A percentile compares a stretch with the other conserved stretches of the same genome.
Conservation (phyloP, 768 basidiomycete species). For the Cystofilobasidium capitatum region DNA sequence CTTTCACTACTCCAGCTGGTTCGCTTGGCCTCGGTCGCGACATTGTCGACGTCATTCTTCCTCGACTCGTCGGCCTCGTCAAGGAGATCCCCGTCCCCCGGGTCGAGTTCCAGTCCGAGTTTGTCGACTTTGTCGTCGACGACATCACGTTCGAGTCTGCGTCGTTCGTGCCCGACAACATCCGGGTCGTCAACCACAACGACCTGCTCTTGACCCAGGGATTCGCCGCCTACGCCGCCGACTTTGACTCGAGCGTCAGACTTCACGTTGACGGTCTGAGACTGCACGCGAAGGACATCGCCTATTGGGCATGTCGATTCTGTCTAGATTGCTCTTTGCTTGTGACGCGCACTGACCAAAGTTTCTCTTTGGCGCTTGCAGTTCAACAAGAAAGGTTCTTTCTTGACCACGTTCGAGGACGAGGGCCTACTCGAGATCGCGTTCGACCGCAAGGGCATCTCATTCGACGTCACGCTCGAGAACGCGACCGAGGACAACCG, state of each 20-base stretch:
- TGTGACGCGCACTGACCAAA: neutral
- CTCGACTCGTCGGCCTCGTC: conserved; percentile 39
- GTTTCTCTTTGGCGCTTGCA: neutral
- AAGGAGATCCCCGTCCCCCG: conserved; percentile 42
- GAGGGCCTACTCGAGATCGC: conserved; percentile 39
- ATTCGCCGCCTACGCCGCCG: conserved; percentile 41
- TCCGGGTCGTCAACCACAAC: conserved; percentile 40
- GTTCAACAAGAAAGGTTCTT: conserved; percentile 38
- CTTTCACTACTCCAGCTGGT: neutral
- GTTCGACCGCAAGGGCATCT: conserved; percentile 39
- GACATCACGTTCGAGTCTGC: conserved; percentile 37
- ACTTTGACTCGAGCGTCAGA: conserved; percentile 37
- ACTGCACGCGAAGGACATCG: conserved; percentile 40
- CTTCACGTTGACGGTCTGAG: conserved; percentile 41
- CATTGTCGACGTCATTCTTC: conserved; percentile 40
- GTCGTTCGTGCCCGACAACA: conserved; percentile 42
- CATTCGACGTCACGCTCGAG: conserved; percentile 41
- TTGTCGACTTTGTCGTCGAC: conserved; percentile 23
- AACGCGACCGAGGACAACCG: conserved; percentile 41
- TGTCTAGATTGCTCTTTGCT: neutral
- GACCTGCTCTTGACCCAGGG: conserved; percentile 41
- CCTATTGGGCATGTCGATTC: conserved; percentile 35
- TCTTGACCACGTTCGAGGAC: conserved; percentile 31
- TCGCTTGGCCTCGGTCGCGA: conserved; percentile 40
- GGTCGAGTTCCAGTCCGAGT: conserved; percentile 41